phyloP scores from a whole-genome alignment of 768 basidiomycete genomes.

The Naganishia kalamii region DNA sequence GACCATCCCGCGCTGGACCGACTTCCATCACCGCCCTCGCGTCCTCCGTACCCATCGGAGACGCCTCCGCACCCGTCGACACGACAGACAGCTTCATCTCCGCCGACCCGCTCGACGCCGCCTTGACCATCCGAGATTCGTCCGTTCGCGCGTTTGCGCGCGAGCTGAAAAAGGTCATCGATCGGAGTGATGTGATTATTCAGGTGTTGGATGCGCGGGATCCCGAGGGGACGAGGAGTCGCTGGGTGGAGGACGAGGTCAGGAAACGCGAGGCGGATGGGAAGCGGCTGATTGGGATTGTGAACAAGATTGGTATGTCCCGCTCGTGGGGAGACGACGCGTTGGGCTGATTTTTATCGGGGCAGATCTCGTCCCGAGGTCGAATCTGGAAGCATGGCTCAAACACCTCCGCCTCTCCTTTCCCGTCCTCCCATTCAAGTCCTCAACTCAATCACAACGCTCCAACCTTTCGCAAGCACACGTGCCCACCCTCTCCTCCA shows the following conservation, averaged over 20 bases:
- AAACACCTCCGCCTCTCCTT: slow-evolving; percentile 84
- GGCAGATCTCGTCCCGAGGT: slow-evolving; percentile 80
- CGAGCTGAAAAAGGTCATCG: slow-evolving; percentile 82
- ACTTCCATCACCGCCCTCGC: slow-evolving; percentile 11
- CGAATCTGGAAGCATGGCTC: slow-evolving; percentile 84
- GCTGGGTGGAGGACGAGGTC: slow-evolving; percentile 90
- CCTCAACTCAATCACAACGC: slow-evolving; percentile 69
- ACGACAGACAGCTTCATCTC: slow-evolving; percentile 8
- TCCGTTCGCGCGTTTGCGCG: slow-evolving; percentile 58
- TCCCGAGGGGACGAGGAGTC: slow-evolving; percentile 86
- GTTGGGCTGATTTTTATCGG: neutral
- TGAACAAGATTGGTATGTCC: slow-evolving; percentile 89
- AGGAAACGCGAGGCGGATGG: slow-evolving; percentile 74
- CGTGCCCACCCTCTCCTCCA: slow-evolving; percentile 54
- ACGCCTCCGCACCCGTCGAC: neutral
- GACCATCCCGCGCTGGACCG: slow-evolving; percentile 8
- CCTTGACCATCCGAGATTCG: slow-evolving; percentile 44
- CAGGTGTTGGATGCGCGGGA: slow-evolving; percentile 81
- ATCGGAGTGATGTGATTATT: slow-evolving; percentile 82
- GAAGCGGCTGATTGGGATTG: slow-evolving; percentile 83
- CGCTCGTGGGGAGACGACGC: neutral
- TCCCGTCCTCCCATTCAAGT: slow-evolving; percentile 85
- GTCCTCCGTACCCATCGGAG: neutral
- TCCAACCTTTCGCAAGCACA: slow-evolving; percentile 61
- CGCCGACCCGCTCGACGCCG: slow-evolving; percentile 38